Evolutionary conservation across 805 yeast genomes (phyloP).

Genomic region (Saccharomyces kudriavzevii): DNA sequence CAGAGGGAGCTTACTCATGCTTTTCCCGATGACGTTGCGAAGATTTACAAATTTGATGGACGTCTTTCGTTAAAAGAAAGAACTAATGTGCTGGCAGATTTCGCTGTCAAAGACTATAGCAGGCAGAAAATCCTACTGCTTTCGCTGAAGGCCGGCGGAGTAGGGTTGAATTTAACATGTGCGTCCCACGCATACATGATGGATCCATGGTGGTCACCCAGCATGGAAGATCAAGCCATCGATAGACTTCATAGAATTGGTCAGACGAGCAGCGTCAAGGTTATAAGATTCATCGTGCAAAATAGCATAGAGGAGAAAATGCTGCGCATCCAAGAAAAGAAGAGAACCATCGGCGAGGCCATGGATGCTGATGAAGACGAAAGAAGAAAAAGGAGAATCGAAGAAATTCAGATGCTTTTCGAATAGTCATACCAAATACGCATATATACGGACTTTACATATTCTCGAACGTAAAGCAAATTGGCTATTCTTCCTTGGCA

Average conservation of each 20-base stretch:
- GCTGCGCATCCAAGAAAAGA: slow-evolving; percentile 79
- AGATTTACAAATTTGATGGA: slow-evolving; percentile 74
- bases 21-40: slow-evolving; percentile 27
- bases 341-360: slow-evolving; percentile 72
- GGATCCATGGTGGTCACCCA: slow-evolving; percentile 98
- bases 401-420: slow-evolving; percentile 63
- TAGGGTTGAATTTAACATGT: slow-evolving; percentile 77
- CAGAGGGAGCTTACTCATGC: slow-evolving; percentile 51
- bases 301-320: slow-evolving; percentile 82
- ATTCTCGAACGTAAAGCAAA: neutral
- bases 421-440: slow-evolving; percentile 24
- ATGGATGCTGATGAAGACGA: slow-evolving; percentile 71
- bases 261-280: slow-evolving; percentile 62
- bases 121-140: slow-evolving; percentile 48
- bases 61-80: slow-evolving; percentile 60
- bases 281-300: slow-evolving; percentile 71
- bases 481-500: neutral
- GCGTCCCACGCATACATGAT: slow-evolving; percentile 81
- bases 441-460: neutral
- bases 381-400: slow-evolving; percentile 57
- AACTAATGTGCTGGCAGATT: slow-evolving; percentile 48
- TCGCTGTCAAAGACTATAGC: slow-evolving; percentile 32
- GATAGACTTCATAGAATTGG: slow-evolving; percentile 90
- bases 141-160: slow-evolving; percentile 89
- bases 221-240: slow-evolving; percentile 84